phyloP scores from a whole-genome alignment of 2,329 filamentous ascomycete genomes.

The Xylariaceae sp. region DNA sequence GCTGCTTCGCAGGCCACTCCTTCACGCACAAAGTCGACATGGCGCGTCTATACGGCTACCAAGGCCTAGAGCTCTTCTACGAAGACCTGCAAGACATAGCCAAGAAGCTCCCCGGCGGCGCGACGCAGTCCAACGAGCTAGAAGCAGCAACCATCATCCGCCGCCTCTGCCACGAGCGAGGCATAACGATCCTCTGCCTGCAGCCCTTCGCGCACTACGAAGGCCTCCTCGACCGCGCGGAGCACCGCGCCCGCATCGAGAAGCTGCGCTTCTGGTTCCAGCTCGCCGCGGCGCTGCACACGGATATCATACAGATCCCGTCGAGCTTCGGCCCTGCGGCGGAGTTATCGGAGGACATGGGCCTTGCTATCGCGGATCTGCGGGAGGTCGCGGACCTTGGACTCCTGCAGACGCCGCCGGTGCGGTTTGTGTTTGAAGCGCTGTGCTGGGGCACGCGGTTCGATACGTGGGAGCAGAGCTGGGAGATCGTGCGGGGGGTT shows the following conservation, averaged over 20 bases:
- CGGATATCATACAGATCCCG: conserved; percentile 70
- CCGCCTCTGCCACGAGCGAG: conserved; percentile 51
- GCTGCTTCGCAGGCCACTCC: conserved; percentile 62
- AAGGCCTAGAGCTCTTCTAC: conserved; percentile 72
- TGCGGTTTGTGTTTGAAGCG: conserved; percentile 70
- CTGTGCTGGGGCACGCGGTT: conserved; percentile 68
- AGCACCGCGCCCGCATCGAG: conserved; percentile 54
- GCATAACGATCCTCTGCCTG: conserved; percentile 60
- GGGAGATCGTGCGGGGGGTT: conserved; percentile 62
- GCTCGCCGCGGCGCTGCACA: conserved; percentile 59
- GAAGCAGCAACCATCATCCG: conserved; percentile 55
- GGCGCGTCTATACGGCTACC: conserved; percentile 60
- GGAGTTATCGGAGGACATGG: conserved; percentile 43
- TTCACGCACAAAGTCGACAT: conserved; percentile 64
- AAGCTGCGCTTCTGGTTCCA: conserved; percentile 67
- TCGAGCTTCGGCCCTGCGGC: conserved; percentile 60
- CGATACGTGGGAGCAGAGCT: conserved; percentile 68
- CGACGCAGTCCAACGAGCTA: conserved; percentile 45
- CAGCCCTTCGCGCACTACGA: conserved; percentile 79
- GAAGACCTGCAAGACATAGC: conserved; percentile 68
- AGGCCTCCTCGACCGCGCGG: conserved; percentile 59
- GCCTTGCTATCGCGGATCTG: conserved; percentile 60
- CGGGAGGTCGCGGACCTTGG: conserved; percentile 64
- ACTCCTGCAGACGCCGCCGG: conserved; percentile 47
- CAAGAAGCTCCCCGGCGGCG: conserved; percentile 38